Percentiles rank a stretch among this genome's conserved stretches.
Conservation (phyloP, 2,329 filamentous ascomycete genomes). For the Beauveria australis region DNA sequence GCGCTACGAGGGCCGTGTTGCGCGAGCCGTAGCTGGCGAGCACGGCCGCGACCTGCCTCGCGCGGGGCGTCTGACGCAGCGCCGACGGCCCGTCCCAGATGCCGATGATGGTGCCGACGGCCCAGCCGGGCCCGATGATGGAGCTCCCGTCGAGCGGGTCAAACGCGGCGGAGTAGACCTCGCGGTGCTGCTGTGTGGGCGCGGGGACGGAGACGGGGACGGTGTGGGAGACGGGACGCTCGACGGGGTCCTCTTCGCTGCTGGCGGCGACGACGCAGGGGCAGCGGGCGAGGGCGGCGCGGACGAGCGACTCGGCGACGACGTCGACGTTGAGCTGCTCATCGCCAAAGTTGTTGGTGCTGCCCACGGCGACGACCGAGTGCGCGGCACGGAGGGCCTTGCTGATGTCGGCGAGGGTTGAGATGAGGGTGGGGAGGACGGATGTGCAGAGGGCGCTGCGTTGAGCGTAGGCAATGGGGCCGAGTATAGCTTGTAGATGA, state of each 20-base stretch:
- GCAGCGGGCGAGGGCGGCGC: conserved; percentile 34
- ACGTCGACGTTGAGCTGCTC: conserved; percentile 53
- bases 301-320: conserved; percentile 38
- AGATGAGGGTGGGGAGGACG: conserved; percentile 41
- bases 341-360: conserved; percentile 50
- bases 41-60: conserved; percentile 39
- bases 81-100: conserved; percentile 46
- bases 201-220: neutral
- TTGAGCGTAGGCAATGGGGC: conserved; percentile 15
- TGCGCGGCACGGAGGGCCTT: conserved; percentile 35
- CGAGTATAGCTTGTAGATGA: conserved; percentile 18
- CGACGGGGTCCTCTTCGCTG: conserved; percentile 54
- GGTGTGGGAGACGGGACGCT: conserved; percentile 25
- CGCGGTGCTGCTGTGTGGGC: conserved; percentile 14
- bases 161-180: conserved; percentile 52
- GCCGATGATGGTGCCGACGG: conserved; percentile 51
- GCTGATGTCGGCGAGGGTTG: conserved; percentile 36
- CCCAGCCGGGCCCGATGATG: conserved; percentile 51
- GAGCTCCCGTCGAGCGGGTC: conserved; percentile 57
- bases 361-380: conserved; percentile 38
- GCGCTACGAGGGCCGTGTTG: too few species aligned
- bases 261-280: conserved; percentile 41
- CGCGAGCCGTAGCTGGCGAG: conserved; percentile 48
- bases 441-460: conserved; percentile 29
- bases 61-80: conserved; percentile 29